Conservation (phyloP, 805 yeast genomes). For the Metschnikowia colocasiae region DNA sequence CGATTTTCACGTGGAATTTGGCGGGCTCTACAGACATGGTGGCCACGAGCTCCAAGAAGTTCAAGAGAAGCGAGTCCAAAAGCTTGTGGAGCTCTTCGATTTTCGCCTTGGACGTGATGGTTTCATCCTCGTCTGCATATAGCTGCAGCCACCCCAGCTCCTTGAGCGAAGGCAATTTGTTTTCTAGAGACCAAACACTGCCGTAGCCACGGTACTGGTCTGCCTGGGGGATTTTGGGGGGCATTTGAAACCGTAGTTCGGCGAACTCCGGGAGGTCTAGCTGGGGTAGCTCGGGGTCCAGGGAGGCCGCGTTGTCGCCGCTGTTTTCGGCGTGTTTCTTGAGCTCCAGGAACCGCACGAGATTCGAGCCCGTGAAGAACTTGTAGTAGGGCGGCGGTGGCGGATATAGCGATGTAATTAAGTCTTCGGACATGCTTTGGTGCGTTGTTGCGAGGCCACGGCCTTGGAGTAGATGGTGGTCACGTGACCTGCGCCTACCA, state of each 20-base stretch:
- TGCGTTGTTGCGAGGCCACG: not conserved
- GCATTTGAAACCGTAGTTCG: slow-evolving; percentile 55
- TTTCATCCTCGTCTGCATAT: slow-evolving; percentile 45
- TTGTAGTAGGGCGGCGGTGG: slow-evolving; percentile 87
- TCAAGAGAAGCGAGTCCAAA: slow-evolving; percentile 71
- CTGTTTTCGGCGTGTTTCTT: slow-evolving; percentile 6
- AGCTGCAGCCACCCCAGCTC: slow-evolving; percentile 77
- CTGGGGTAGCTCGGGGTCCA: not conserved
- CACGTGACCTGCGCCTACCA: slow-evolving; percentile 1
- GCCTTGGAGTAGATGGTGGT: not conserved
- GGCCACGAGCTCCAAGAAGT: slow-evolving; percentile 80
- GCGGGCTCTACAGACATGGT: slow-evolving; percentile 71
- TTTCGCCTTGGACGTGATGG: slow-evolving; percentile 40
- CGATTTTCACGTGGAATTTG: slow-evolving; percentile 56
- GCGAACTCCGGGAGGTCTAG: slow-evolving; percentile 27
- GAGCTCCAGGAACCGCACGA: slow-evolving; percentile 39
- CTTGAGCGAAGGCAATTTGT: slow-evolving; percentile 68
- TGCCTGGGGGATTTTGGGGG: slow-evolving; percentile 62
- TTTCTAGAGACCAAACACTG: slow-evolving; percentile 78
- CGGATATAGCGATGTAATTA: slow-evolving; percentile 75
- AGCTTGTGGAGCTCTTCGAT: slow-evolving; percentile 76
- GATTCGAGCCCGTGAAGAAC: slow-evolving; percentile 68
- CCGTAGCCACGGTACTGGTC: slow-evolving; percentile 84
- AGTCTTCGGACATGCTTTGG: slow-evolving; percentile 25
- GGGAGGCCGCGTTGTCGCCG: not conserved